A percentile compares a stretch with the other conserved stretches of the same genome.
These are phyloP conservation scores for Stephanodiscus minutulus DNA, from an alignment of 108 stramenopile species.

Conservation along the genomic window DNA sequence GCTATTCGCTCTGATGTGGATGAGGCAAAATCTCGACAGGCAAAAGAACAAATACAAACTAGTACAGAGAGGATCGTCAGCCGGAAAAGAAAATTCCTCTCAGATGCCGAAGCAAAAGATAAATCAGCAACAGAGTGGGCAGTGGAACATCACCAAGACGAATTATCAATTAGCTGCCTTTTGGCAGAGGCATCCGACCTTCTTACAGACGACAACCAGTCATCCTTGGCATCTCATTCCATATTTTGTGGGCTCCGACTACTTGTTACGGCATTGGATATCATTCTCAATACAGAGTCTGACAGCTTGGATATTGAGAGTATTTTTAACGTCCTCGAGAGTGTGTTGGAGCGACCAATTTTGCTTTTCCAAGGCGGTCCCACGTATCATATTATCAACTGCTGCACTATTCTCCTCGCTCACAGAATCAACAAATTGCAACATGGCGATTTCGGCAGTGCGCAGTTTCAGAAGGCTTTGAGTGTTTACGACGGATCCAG, in stretches of 20 bases:
- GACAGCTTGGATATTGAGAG: slow-evolving; percentile 5
- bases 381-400: slow-evolving; percentile 20
- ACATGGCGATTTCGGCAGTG: not conserved
- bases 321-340: slow-evolving; percentile 18
- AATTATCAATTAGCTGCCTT: not conserved
- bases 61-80: slow-evolving; percentile 16
- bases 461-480: slow-evolving; percentile 19
- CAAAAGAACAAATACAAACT: slow-evolving; percentile 18
- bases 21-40: slow-evolving; percentile 52
- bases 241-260: slow-evolving; percentile 8
- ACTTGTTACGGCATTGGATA: slow-evolving; percentile 10
- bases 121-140: slow-evolving; percentile 16
- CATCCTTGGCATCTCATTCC: not conserved
- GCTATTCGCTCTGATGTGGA: slow-evolving; percentile 78
- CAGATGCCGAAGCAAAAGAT: slow-evolving; percentile 10
- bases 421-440: slow-evolving; percentile 23
- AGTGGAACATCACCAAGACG: slow-evolving; percentile 3
- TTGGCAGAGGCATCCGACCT: slow-evolving; percentile 11
- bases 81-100: slow-evolving; percentile 14
- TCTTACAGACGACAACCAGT: slow-evolving; percentile 1
- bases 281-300: slow-evolving; percentile 3
- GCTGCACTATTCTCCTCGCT: slow-evolving; percentile 7
- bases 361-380: slow-evolving; percentile 24
- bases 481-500: slow-evolving; percentile 21
- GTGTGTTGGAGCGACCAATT: slow-evolving; percentile 15